phyloP scores from a whole-genome alignment of 257 asterid genomes.

The Ocimum tenuiflorum region DNA sequence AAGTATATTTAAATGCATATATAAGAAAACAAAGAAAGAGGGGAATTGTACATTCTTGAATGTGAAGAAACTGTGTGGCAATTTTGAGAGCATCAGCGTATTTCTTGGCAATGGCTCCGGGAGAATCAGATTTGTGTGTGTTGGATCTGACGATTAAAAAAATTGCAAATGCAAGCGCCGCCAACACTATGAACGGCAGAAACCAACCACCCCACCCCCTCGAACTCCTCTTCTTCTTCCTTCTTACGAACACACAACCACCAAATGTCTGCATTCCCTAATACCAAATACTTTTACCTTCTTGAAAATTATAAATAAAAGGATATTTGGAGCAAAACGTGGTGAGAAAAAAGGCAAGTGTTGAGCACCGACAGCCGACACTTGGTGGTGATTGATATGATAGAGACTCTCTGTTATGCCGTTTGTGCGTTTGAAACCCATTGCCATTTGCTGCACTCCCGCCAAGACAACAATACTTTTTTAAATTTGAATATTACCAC shows the following conservation, averaged over 20 bases:
- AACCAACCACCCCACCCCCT: slow-evolving; percentile 80
- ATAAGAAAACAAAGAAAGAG: background rate
- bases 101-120: slow-evolving; percentile 59
- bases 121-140: slow-evolving; percentile 36
- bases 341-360: background rate
- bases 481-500: no score
- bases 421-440: no score
- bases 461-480: no score
- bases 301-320: background rate
- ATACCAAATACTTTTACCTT: background rate
- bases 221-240: slow-evolving; percentile 49
- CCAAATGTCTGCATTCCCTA: background rate
- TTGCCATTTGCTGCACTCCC: no score
- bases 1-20: no score
- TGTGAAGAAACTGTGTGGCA: slow-evolving; percentile 79
- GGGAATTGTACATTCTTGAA: slow-evolving; percentile 58
- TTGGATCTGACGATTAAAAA: slow-evolving; percentile 40
- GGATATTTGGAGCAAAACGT: background rate
- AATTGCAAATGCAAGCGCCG: slow-evolving; percentile 50
- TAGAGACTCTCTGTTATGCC: no score
- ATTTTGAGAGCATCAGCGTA: slow-evolving; percentile 71
- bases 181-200: slow-evolving; percentile 47
- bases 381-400: slow-evolving; percentile 4
- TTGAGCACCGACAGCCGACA: slow-evolving; percentile 54
- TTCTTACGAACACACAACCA: slow-evolving; percentile 1